phyloP scores from a whole-genome alignment of 108 stramenopile genomes.

The Nitzschia putrida region DNA sequence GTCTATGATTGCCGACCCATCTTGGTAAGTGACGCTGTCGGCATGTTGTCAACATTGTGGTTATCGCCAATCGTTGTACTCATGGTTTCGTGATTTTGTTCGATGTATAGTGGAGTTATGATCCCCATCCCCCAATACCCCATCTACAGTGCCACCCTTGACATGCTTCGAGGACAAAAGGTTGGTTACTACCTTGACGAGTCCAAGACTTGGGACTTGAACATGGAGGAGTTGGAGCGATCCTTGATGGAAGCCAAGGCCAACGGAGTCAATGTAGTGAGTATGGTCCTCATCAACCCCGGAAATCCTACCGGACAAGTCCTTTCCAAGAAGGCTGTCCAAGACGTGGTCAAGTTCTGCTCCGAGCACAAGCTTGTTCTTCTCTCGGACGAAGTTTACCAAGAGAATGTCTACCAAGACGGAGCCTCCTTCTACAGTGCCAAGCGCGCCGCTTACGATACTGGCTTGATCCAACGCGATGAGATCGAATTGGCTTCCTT shows the following conservation, averaged over 20 bases:
- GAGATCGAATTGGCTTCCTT: conserved; percentile 90
- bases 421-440: conserved; percentile 71
- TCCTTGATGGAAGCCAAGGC: conserved; percentile 69
- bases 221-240: conserved; percentile 78
- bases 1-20: conserved; percentile 62
- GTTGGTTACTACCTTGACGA: conserved; percentile 94
- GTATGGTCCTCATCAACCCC: conserved; percentile 88
- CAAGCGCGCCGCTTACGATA: conserved; percentile 81
- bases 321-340: conserved; percentile 69
- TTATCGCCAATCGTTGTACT: too few species aligned
- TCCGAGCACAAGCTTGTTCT: conserved; percentile 81
- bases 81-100: too few species aligned
- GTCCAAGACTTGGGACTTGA: conserved; percentile 79
- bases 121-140: conserved; percentile 99
- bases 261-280: conserved; percentile 68
- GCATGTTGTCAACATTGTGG: background rate
- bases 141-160: conserved; percentile 90
- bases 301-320: conserved; percentile 97
- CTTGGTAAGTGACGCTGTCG: conserved; percentile 55
- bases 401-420: conserved; percentile 95
- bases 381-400: conserved; percentile 97
- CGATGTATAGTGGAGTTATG: conserved; percentile 73
- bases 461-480: conserved; percentile 64
- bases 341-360: conserved; percentile 90
- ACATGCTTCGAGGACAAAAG: conserved; percentile 81